Conservation (phyloP, 192 early-diverging fungal species). For the Dissophora ornata region DNA sequence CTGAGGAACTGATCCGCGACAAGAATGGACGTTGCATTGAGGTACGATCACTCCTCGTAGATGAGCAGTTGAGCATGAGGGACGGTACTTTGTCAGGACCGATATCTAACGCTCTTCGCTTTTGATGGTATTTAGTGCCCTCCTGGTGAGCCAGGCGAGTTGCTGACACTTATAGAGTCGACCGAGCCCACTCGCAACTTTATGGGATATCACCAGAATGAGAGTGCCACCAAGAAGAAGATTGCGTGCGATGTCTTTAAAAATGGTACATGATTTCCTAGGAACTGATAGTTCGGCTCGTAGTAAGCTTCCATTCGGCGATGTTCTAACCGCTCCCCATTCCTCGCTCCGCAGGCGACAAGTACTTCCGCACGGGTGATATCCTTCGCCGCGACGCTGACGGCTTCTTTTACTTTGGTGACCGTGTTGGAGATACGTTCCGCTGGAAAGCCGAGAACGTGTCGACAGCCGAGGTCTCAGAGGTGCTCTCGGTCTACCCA, state of each 20-base stretch:
- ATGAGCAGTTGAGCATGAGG: too few species aligned
- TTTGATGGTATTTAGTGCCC: too few species aligned
- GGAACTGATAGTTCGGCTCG: too few species aligned
- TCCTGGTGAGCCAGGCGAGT: constrained; percentile 68
- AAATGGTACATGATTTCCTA: too few species aligned
- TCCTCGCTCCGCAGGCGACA: constrained; percentile 53
- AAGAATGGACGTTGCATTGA: constrained; percentile 65
- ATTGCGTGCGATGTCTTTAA: constrained; percentile 66
- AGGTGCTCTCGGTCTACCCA: constrained; percentile 65
- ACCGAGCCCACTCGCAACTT: constrained; percentile 24
- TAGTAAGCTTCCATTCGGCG: too few species aligned
- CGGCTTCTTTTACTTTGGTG: constrained; percentile 72
- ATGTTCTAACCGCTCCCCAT: too few species aligned
- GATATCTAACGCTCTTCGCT: too few species aligned
- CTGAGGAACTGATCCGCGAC: constrained; percentile 63
- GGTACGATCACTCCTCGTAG: too few species aligned
- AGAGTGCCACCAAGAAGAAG: constrained; percentile 64
- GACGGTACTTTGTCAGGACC: too few species aligned
- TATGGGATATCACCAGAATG: constrained; percentile 63
- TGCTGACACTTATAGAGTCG: constrained; percentile 25
- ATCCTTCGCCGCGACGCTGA: constrained; percentile 61
- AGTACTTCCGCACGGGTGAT: constrained; percentile 73
- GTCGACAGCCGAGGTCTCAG: constrained; percentile 68
- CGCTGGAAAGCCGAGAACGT: constrained; percentile 78
- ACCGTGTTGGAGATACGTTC: constrained; percentile 79